Evolutionary conservation across 1,284 basidiomycete species (phyloP).

Genomic region (Ceratobasidium sp.): DNA sequence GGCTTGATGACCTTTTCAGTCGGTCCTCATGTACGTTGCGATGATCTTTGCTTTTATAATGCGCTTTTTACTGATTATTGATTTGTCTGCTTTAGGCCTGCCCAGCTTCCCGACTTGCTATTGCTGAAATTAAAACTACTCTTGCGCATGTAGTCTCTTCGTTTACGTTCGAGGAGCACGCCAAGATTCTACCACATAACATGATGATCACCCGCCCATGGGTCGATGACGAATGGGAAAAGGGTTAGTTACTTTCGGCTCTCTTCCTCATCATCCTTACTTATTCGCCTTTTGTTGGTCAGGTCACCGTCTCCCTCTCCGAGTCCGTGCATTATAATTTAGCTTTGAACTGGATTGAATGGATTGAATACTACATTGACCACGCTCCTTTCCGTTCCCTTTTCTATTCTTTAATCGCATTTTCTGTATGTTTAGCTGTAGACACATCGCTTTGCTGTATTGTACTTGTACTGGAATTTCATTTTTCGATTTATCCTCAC

Average conservation of each 20-base stretch:
- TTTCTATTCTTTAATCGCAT: background rate
- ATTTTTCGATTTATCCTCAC: conserved; percentile 9
- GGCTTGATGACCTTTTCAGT: conserved; percentile 73
- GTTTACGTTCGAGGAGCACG: conserved; percentile 55
- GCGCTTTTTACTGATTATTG: conserved; percentile 63
- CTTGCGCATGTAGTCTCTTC: conserved; percentile 58
- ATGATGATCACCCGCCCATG: conserved; percentile 59
- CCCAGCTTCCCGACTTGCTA: conserved; percentile 79
- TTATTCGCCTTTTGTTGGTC: background rate
- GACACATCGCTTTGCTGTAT: conserved; percentile 30
- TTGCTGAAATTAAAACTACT: conserved; percentile 68
- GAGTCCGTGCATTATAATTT: conserved; percentile 41
- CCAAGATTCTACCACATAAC: conserved; percentile 50
- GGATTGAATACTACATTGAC: background rate
- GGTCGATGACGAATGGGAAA: conserved; percentile 56
- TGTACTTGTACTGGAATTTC: conserved; percentile 23
- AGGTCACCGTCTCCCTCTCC: conserved; percentile 42
- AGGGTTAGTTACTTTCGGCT: conserved; percentile 49
- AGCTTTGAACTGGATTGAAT: background rate
- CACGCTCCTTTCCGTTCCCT: conserved; percentile 28
- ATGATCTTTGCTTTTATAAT: background rate
- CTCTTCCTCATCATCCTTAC: background rate
- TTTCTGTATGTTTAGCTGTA: conserved; percentile 30
- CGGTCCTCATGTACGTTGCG: conserved; percentile 39
- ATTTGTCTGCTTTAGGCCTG: conserved; percentile 65